phyloP scores from a whole-genome alignment of 2,329 filamentous ascomycete genomes.

The Xylaria sp. region DNA sequence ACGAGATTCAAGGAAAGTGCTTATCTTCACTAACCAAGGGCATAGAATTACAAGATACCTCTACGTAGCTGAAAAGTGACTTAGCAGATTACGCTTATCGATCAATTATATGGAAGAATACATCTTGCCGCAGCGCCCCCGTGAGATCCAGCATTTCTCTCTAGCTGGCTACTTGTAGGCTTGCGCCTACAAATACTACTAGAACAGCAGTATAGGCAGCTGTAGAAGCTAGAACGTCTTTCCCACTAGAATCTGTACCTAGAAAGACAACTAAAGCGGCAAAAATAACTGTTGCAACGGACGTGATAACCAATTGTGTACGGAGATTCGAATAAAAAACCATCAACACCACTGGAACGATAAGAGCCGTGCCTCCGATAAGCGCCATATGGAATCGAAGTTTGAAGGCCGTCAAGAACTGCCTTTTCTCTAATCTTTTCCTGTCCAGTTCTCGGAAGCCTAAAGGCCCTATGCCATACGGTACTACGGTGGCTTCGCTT shows the following conservation, averaged over 20 bases:
- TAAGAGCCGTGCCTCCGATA: background rate
- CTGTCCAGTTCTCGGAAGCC: background rate
- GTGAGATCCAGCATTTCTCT: background rate
- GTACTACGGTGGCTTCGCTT: background rate
- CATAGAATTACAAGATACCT: no score
- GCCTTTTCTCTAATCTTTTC: background rate
- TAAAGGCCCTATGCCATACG: background rate
- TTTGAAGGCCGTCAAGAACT: background rate
- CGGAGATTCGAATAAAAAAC: background rate
- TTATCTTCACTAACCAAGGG: no score
- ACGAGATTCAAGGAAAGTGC: no score
- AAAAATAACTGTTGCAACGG: background rate
- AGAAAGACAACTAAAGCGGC: background rate
- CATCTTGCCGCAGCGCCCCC: background rate
- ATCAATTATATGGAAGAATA: no score
- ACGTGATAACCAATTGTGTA: background rate
- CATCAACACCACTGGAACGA: background rate
- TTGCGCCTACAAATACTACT: background rate
- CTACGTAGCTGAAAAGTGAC: no score
- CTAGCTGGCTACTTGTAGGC: background rate
- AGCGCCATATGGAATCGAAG: slow-evolving; percentile 1
- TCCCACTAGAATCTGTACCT: background rate
- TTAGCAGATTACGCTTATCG: no score
- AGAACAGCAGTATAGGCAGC: background rate
- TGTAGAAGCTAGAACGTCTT: background rate